Conservation (phyloP, 129 eudicot species). For the Deinandra increscens region DNA sequence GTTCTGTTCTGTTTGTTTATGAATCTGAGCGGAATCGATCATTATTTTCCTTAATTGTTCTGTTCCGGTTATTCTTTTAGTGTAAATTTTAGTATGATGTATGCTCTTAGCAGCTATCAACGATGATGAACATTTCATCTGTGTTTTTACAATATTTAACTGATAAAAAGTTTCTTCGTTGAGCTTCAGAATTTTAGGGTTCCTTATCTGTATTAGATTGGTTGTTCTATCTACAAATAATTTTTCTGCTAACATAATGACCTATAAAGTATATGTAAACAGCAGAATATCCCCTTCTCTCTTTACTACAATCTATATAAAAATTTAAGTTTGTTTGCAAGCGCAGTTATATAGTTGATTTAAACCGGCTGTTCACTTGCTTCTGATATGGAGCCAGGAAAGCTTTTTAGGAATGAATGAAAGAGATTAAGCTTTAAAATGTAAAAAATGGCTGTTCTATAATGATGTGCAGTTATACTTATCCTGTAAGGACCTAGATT, state of each 20-base stretch:
- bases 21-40: background rate
- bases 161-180: background rate
- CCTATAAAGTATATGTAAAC: background rate
- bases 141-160: too few relatives aligned
- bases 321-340: slow-evolving; percentile 1
- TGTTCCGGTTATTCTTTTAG: background rate
- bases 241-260: too few relatives aligned
- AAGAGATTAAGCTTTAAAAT: background rate
- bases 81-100: too few relatives aligned
- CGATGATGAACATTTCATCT: too few relatives aligned
- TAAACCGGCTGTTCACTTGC: background rate
- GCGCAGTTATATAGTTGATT: background rate
- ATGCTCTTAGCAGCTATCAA: too few relatives aligned
- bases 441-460: background rate
- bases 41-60: background rate
- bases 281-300: too few relatives aligned
- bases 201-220: background rate
- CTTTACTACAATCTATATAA: background rate
- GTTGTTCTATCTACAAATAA: too few relatives aligned
- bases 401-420: background rate
- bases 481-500: background rate
- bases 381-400: slow-evolving; percentile 6
- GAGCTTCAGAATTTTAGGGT: background rate
- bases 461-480: slow-evolving; percentile 2
- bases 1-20: background rate